Evolutionary conservation across 2,329 filamentous ascomycete species (phyloP), one percentile per base, ranked within the genome.

Genomic region (Fusarium sp.): DNA sequence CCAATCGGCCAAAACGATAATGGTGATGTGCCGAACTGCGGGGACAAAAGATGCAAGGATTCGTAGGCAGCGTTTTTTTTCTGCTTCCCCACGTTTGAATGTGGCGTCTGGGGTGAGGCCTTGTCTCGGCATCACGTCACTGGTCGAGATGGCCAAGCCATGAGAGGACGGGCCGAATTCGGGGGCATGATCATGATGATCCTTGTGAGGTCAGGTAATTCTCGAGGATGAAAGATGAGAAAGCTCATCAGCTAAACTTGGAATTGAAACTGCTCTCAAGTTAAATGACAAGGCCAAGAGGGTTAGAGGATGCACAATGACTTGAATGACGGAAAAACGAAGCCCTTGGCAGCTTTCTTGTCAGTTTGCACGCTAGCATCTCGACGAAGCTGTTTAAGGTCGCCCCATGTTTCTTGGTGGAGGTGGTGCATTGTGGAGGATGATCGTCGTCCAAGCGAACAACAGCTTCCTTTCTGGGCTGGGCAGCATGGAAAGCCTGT

Each of bases 1-100:
- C 69, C 66, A 74, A 77, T 77, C 71, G 66, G 72, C 47, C 70
- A 73, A 69, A 71, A 69, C 63, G 56, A 65, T 43, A 37, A 67
- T 20, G 61, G 60, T 65, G 62, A 68, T 47, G 60, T 60, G 45
- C 68, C 37, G 64, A 52, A 77, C 66, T 78, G 76, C 76, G 76
- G 76, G 71, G 76, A 20, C 27, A 50, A 54, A 17, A 59, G 40
- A 69, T 64, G 68, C 67, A 65, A 30, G 69, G 63, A 75, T 72
- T 60, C 17, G 20, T 20, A 20, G 54, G 62, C 35, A 64, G 61
- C 32, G 40, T 17, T 45, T 22, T 45, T 27, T 27, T 27, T 25
- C 57, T 22, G 60, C 66, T 76, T 76, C 74, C 66, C 74, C 71
- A 70, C 60, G 68, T 67, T 75, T 68, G 64, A 14, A 57, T 45